Conservation (phyloP, 208 protist species). For the Histomonas meleagridis region DNA sequence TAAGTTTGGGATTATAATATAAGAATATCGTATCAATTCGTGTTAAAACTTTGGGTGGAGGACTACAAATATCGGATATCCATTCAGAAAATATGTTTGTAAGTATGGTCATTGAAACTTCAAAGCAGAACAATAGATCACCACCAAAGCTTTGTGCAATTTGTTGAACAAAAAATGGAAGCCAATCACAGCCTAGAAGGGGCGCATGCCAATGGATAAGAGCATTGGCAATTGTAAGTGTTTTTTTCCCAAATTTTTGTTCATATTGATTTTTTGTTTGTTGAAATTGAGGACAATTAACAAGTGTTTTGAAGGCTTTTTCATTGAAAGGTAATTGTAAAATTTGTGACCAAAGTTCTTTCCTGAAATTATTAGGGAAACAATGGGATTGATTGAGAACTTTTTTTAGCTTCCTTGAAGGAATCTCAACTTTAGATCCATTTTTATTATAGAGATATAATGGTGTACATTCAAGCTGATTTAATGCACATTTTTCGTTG, state of each 20-base stretch:
- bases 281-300: neutral
- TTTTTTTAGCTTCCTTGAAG: neutral
- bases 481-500: too few relatives aligned
- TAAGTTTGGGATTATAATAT: neutral
- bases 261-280: neutral
- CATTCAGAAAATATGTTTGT: neutral
- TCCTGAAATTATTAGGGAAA: neutral
- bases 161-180: neutral
- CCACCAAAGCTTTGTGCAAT: neutral
- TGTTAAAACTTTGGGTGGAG: slow-evolving; percentile 31
- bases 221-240: neutral
- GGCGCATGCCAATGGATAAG: slow-evolving; percentile 28
- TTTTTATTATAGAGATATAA: too few relatives aligned
- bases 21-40: neutral
- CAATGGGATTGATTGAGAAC: neutral
- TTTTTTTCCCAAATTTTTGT: neutral
- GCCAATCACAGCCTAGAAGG: slow-evolving; percentile 1
- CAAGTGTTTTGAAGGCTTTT: neutral
- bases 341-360: neutral
- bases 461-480: too few relatives aligned
- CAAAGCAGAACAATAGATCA: neutral
- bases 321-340: neutral
- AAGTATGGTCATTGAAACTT: neutral
- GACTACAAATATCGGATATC: neutral
- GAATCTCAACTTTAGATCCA: neutral